A percentile compares a stretch with the other conserved stretches of the same genome.
These are phyloP conservation scores for Salvia miltiorrhiza DNA, from an alignment of 257 asterid genomes.

Conservation along the genomic window DNA sequence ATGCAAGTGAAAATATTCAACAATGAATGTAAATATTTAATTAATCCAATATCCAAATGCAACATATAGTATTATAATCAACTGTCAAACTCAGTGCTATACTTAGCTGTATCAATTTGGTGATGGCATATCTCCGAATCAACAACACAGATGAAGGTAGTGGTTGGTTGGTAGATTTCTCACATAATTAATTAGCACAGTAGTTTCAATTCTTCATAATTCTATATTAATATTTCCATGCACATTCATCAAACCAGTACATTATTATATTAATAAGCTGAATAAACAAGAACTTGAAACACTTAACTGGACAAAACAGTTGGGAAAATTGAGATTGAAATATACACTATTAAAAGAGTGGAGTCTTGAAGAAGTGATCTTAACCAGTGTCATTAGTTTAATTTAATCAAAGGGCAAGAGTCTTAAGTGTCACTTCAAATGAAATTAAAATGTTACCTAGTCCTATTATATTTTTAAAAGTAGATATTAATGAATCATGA, in stretches of 20 bases:
- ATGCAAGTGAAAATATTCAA: no score
- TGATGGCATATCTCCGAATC: constrained; percentile 32
- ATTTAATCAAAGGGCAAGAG: constrained; percentile 4
- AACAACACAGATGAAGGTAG: constrained; percentile 20
- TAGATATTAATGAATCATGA: no score
- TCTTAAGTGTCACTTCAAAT: constrained; percentile 25
- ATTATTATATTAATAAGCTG: not conserved
- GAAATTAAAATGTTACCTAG: constrained; percentile 2
- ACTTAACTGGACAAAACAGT: constrained; percentile 45
- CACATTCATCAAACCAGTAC: constrained; percentile 16
- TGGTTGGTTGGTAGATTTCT: constrained; percentile 27
- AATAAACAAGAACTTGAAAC: constrained; percentile 3
- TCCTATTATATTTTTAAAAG: not conserved
- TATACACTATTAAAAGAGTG: not conserved
- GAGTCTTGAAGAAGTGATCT: constrained; percentile 30
- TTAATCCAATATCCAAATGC: no score
- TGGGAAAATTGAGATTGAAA: constrained; percentile 39
- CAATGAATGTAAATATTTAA: no score
- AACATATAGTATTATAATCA: not conserved
- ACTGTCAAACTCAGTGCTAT: constrained; percentile 34
- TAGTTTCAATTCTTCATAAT: constrained; percentile 5
- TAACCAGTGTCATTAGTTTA: constrained; percentile 18
- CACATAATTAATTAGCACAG: constrained; percentile 15
- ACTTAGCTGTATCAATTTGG: constrained; percentile 18
- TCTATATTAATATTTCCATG: not conserved